A percentile compares a stretch with the other conserved stretches of the same genome.
phyloP scores from a whole-genome alignment of 2,329 filamentous ascomycete genomes.

The Cucurbitaria berberidis region DNA sequence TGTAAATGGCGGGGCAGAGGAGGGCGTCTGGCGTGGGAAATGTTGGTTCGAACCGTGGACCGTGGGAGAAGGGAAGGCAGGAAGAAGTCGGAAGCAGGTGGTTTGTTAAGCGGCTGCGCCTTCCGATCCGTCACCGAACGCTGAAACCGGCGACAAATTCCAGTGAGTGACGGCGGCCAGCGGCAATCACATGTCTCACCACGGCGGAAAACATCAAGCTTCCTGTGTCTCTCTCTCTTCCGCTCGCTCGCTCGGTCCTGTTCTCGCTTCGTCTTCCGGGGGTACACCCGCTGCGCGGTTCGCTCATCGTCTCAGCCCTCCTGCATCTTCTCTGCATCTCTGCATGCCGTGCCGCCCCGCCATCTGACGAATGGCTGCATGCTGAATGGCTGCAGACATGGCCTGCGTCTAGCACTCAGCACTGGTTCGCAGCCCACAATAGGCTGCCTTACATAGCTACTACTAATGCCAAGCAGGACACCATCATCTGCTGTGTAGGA shows the following conservation, averaged over 20 bases:
- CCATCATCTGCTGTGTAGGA: not conserved
- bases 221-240: no score
- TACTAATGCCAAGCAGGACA: constrained; percentile 4
- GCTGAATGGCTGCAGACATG: constrained; percentile 10
- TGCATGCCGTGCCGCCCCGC: constrained; percentile 1
- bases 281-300: constrained; percentile 9
- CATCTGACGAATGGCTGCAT: constrained; percentile 11
- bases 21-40: constrained; percentile 16
- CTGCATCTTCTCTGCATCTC: not conserved
- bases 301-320: not conserved
- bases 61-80: constrained; percentile 6
- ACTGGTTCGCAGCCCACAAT: constrained; percentile 11
- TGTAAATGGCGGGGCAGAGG: constrained; percentile 18
- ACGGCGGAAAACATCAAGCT: not conserved
- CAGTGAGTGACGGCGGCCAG: not conserved
- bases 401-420: not conserved
- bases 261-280: constrained; percentile 10
- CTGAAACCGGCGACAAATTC: not conserved
- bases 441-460: not conserved
- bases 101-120: constrained; percentile 22
- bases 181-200: not conserved
- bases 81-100: constrained; percentile 43
- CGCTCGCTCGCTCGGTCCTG: no score
- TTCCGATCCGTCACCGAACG: constrained; percentile 11
- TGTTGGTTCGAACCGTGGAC: constrained; percentile 24